phyloP scores from a whole-genome alignment of 495 filamentous ascomycete genomes.

The Cercophora newfieldiana region DNA sequence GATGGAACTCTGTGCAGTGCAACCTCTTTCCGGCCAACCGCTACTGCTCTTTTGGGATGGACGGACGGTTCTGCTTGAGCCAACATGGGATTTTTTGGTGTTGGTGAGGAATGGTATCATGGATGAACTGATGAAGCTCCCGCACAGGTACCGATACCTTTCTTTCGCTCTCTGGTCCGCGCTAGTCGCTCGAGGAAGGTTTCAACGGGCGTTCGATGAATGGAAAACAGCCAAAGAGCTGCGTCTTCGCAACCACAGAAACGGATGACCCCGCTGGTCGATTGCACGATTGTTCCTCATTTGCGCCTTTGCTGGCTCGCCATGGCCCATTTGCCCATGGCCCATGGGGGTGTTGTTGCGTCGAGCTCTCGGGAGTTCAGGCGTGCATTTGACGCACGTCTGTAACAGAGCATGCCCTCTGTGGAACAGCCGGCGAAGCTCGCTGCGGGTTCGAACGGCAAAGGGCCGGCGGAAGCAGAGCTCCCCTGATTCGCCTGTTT shows the following conservation, averaged over 20 bases:
- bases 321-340: no score
- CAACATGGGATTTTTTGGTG: neutral
- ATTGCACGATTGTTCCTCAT: slow-evolving; percentile 11
- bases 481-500: slow-evolving; percentile 38
- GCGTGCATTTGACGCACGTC: slow-evolving; percentile 47
- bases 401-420: slow-evolving; percentile 44
- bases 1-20: neutral
- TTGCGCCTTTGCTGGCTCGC: neutral
- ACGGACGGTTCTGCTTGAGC: neutral
- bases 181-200: neutral
- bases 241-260: slow-evolving; percentile 4
- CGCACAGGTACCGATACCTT: neutral
- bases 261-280: neutral
- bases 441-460: slow-evolving; percentile 23
- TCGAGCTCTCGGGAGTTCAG: slow-evolving; percentile 25
- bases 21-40: no score
- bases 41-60: neutral
- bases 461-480: slow-evolving; percentile 30
- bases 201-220: slow-evolving; percentile 1
- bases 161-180: neutral
- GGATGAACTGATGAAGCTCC: no score
- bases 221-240: neutral
- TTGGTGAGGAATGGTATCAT: neutral
- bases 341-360: neutral
- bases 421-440: slow-evolving; percentile 40